Percentiles rank a stretch among this genome's conserved stretches.
Evolutionary conservation across 768 basidiomycete species (phyloP).

Genomic region (Coprinopsis cinerea): DNA sequence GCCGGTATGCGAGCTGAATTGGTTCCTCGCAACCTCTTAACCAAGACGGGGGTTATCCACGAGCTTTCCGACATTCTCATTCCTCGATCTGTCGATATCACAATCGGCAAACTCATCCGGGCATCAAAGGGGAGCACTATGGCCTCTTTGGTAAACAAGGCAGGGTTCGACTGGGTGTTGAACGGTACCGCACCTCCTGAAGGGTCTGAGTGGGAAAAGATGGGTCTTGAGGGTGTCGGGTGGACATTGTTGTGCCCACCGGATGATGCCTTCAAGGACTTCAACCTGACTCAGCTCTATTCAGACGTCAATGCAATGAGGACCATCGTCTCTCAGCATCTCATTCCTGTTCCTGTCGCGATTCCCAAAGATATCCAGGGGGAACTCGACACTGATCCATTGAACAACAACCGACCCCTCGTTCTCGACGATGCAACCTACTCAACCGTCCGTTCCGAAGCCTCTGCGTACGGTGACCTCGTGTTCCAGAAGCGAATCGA

Average conservation of each 20-base stretch:
- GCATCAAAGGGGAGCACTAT: constrained; percentile 89
- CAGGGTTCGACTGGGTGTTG: constrained; percentile 86
- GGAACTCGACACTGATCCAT: constrained; percentile 23
- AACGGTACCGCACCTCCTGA: constrained; percentile 78
- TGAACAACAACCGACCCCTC: constrained; percentile 71
- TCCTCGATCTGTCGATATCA: constrained; percentile 82
- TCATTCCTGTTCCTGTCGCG: constrained; percentile 46
- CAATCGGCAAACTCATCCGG: constrained; percentile 82
- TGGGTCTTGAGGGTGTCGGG: constrained; percentile 40
- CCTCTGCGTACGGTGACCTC: constrained; percentile 73
- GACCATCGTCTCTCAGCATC: constrained; percentile 68
- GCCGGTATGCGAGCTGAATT: constrained; percentile 57
- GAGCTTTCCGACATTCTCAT: constrained; percentile 80
- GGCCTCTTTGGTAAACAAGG: constrained; percentile 74
- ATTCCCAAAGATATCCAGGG: constrained; percentile 17
- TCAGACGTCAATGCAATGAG: constrained; percentile 48
- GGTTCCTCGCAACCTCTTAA: constrained; percentile 63
- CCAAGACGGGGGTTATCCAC: constrained; percentile 87
- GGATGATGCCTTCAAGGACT: constrained; percentile 84
- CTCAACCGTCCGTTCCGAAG: constrained; percentile 64
- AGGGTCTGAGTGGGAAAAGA: constrained; percentile 58
- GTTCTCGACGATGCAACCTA: constrained; percentile 69
- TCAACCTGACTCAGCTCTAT: constrained; percentile 75
- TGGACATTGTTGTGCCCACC: constrained; percentile 92
- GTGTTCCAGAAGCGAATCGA: constrained; percentile 57